Conservation (phyloP, 345 rosid species). For the Zanthoxylum bungeanum region DNA sequence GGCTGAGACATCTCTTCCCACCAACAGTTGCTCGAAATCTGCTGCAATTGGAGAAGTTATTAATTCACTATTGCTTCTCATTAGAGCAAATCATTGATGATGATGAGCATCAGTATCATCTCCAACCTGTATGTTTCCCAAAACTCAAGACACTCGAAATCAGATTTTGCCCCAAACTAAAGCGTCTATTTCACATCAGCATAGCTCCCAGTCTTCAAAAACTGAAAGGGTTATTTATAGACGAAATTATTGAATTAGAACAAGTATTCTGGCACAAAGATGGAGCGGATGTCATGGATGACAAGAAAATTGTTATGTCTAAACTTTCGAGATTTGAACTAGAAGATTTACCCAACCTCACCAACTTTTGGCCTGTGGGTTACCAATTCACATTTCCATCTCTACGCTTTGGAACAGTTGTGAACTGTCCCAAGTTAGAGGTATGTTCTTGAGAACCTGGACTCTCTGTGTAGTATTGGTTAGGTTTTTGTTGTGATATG, state of each 20-base stretch:
- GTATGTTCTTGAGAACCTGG: no score
- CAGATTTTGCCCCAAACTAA: not conserved
- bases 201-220: not conserved
- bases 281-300: not conserved
- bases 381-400: not conserved
- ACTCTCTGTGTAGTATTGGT: no score
- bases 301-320: not conserved
- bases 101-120: not conserved
- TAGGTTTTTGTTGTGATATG: no score
- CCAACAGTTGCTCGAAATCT: not conserved
- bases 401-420: no score
- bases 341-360: not conserved
- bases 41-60: not conserved
- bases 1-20: not conserved
- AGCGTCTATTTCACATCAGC: not conserved
- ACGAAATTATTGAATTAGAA: not conserved
- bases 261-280: not conserved
- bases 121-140: not conserved
- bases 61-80: rapidly evolving
- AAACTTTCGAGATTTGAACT: rapidly evolving
- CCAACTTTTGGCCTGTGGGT: not conserved
- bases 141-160: not conserved
- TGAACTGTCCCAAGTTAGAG: not conserved
- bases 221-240: not conserved
- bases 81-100: slow-evolving; percentile 7